A percentile compares a stretch with the other conserved stretches of the same genome.
These are phyloP conservation scores for Xylaria sp. DNA, from an alignment of 2,329 filamentous ascomycete species.

Conservation along the genomic window DNA sequence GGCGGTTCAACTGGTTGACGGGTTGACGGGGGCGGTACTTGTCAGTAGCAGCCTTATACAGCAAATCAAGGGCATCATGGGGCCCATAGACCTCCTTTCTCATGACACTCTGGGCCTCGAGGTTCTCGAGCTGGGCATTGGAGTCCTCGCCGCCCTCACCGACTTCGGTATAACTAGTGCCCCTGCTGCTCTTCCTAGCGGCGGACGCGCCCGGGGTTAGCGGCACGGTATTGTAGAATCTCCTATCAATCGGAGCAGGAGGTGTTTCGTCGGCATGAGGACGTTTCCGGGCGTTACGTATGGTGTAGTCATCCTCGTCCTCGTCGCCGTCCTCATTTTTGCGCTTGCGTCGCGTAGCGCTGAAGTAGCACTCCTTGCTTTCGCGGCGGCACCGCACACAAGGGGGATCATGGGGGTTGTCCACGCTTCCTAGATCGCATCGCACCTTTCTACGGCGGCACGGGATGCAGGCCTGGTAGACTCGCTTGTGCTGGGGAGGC, in stretches of 20 bases:
- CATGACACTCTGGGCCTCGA: conserved; percentile 68
- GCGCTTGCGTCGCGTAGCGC: conserved; percentile 88
- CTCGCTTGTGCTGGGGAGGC: conserved; percentile 57
- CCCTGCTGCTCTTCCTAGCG: conserved; percentile 47
- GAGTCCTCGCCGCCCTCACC: conserved; percentile 60
- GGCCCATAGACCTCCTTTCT: conserved; percentile 80
- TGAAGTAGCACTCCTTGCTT: conserved; percentile 97
- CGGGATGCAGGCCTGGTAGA: conserved; percentile 66
- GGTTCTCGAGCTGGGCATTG: conserved; percentile 65
- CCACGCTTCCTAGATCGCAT: conserved; percentile 73
- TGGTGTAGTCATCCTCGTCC: conserved; percentile 65
- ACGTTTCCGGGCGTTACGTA: conserved; percentile 75
- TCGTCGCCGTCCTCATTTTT: conserved; percentile 68
- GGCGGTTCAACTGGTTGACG: conserved; percentile 17
- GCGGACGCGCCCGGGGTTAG: conserved; percentile 67
- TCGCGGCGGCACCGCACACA: conserved; percentile 93
- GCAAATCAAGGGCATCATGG: conserved; percentile 87
- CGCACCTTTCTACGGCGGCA: conserved; percentile 65
- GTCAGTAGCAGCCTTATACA: conserved; percentile 83
- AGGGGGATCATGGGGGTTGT: conserved; percentile 90
- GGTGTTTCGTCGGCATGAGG: conserved; percentile 53
- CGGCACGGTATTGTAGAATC: conserved; percentile 57
- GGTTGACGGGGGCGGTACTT: conserved; percentile 45
- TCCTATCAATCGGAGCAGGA: conserved; percentile 47
- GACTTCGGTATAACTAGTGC: conserved; percentile 35